These are phyloP conservation scores for Castanospermum australe DNA, from an alignment of 306 rosid genomes.

Conservation along the genomic window DNA sequence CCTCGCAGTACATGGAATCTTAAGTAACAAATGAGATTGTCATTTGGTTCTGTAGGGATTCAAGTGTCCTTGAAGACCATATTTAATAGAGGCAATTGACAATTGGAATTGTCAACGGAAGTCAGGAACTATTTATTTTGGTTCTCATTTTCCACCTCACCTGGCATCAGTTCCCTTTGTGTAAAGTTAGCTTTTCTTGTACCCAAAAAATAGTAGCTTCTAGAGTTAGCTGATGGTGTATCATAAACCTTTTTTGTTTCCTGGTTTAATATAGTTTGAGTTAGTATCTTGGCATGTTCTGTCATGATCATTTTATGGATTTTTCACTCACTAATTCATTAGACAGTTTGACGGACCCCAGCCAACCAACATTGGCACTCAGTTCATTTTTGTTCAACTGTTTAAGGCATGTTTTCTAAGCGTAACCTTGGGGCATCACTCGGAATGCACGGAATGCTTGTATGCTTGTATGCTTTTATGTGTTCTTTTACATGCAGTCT, in stretches of 20 bases:
- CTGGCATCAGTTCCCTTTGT: slow-evolving; percentile 34
- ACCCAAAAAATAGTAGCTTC: neutral
- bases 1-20: slow-evolving; percentile 87
- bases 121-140: slow-evolving; percentile 34
- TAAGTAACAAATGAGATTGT: slow-evolving; percentile 33
- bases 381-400: neutral
- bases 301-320: neutral
- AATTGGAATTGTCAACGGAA: slow-evolving; percentile 32
- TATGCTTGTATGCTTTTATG: no score
- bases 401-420: neutral
- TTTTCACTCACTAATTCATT: neutral
- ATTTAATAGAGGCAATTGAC: slow-evolving; percentile 32
- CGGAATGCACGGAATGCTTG: no score
- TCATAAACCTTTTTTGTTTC: slow-evolving; percentile 20
- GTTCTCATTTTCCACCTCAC: slow-evolving; percentile 6
- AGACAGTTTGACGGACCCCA: neutral
- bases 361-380: no score
- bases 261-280: slow-evolving; percentile 29
- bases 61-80: slow-evolving; percentile 34
- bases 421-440: no score
- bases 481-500: no score
- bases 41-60: slow-evolving; percentile 27
- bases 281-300: slow-evolving; percentile 13
- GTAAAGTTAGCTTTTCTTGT: slow-evolving; percentile 36
- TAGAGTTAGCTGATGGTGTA: slow-evolving; percentile 25